Percentiles rank a stretch among this genome's conserved stretches.
Evolutionary conservation across 2,329 filamentous ascomycete species (phyloP).

Genomic region (Fusarium duplospermum): DNA sequence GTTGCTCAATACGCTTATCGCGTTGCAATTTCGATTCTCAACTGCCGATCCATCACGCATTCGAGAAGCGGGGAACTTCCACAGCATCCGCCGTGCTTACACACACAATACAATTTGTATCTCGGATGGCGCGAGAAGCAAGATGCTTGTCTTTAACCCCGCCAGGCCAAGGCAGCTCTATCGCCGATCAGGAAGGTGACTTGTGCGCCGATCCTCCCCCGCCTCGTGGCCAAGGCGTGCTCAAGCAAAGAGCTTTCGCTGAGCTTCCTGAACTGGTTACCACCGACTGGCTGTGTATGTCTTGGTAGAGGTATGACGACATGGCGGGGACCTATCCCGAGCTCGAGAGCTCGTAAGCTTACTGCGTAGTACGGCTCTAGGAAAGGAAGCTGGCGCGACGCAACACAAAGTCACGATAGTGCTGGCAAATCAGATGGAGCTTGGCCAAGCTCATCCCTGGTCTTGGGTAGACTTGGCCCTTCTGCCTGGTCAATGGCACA

Average conservation of each 20-base stretch:
- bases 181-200: conserved; percentile 32
- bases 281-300: neutral
- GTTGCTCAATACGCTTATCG: neutral
- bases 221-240: conserved; percentile 23
- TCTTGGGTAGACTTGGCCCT: conserved; percentile 2
- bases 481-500: conserved; percentile 21
- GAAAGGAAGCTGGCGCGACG: conserved; percentile 23
- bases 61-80: neutral
- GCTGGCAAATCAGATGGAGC: conserved; percentile 22
- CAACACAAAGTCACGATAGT: conserved; percentile 4
- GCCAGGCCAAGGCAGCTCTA: conserved; percentile 22
- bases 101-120: neutral
- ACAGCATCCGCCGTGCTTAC: neutral
- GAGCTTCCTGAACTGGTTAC: conserved; percentile 35
- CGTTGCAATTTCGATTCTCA: neutral
- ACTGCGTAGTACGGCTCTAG: conserved; percentile 9
- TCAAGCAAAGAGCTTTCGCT: neutral
- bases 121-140: neutral
- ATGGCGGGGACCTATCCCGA: conserved; percentile 24
- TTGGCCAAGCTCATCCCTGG: neutral
- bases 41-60: neutral
- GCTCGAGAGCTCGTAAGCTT: conserved; percentile 30
- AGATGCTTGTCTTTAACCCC: neutral
- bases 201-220: conserved; percentile 14
- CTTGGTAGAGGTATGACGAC: conserved; percentile 32